Base-by-base conservation (phyloP, 2,329 filamentous ascomycete species). In the Diplodia scrobiculata region DNA sequence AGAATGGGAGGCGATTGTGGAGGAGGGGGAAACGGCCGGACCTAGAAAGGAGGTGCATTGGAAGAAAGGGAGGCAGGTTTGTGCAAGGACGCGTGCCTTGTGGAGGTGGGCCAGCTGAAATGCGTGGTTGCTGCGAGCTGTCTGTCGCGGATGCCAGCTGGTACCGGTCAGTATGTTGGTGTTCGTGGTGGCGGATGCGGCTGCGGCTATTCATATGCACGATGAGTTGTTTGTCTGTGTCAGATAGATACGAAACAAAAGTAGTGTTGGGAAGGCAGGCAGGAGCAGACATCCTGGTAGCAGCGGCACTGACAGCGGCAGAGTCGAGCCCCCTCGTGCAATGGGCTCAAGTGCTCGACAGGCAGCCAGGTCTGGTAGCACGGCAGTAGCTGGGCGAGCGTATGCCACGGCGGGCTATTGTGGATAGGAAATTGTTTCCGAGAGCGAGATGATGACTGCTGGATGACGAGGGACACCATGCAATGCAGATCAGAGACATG, bases 161-260 rank as follows among this genome's bases (percentile, higher is more conserved):
- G 58, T 50, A 50, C 45, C 58, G 58, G 45, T 48, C 58, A 50
- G 13, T 17, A 41, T 50, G 58, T 29, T 36, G 41, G 41, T 60
- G 41, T 29, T 21, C 36, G 14, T 32, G 36, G 55, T 59, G 55
- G 55, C 55, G 38, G 55, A 17, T 47, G 38, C 38, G 38, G 54
- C 19, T 58, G 25, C 51, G 14, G 51, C 54, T 58, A 14, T 32
- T 19, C 10, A n/a, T 50, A 62, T 62, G 58, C 58, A 62, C 11
- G 58, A 62, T 62, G 58, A 62, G 58, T 36, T 62, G 54, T 45
- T 47, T 36, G 58, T 36, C 38, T 62, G 58, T 62, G 58, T 50
- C 58, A 62, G 58, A 62, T 62, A 48, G 27, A 62, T 62, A 50
- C 29, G 41, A 32, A 62, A 32, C 11, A 14, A 59, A 32, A n/a